Conservation (phyloP, 106 monocot genomes). For the Platanthera guangdongensis region DNA sequence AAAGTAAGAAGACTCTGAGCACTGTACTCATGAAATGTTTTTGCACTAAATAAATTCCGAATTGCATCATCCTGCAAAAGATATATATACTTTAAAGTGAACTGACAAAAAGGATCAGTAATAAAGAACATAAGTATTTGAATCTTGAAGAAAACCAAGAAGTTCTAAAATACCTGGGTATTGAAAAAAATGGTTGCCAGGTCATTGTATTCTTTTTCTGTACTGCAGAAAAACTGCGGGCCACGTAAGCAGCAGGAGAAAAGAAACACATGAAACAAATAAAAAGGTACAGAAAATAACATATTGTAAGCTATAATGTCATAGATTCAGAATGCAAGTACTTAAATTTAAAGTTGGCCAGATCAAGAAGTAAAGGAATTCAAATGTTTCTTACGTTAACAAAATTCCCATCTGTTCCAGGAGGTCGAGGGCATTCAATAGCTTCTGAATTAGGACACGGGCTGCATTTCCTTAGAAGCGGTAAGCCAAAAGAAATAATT, state of each 20-base stretch:
- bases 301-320: background rate
- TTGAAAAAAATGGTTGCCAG: conserved; percentile 98
- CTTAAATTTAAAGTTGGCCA: conserved; percentile 4
- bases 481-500: conserved; percentile 80
- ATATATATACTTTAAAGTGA: conserved; percentile 2
- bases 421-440: conserved; percentile 91
- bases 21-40: conserved; percentile 97
- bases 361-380: background rate
- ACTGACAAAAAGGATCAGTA: background rate
- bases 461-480: conserved; percentile 89
- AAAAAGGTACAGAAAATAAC: background rate
- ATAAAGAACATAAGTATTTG: background rate
- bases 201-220: conserved; percentile 92
- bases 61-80: conserved; percentile 92
- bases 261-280: conserved; percentile 1
- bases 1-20: conserved; percentile 91
- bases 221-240: conserved; percentile 81
- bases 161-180: conserved; percentile 61
- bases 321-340: too few species aligned
- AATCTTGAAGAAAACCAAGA: background rate
- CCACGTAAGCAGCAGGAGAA: background rate
- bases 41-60: conserved; percentile 97
- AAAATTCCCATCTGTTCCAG: conserved; percentile 94
- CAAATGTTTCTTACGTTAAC: conserved; percentile 54
- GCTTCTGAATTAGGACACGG: conserved; percentile 65